Evolutionary conservation across 352 stramenopile genomes (phyloP).

Genomic region (Globisporangium perplexum): DNA sequence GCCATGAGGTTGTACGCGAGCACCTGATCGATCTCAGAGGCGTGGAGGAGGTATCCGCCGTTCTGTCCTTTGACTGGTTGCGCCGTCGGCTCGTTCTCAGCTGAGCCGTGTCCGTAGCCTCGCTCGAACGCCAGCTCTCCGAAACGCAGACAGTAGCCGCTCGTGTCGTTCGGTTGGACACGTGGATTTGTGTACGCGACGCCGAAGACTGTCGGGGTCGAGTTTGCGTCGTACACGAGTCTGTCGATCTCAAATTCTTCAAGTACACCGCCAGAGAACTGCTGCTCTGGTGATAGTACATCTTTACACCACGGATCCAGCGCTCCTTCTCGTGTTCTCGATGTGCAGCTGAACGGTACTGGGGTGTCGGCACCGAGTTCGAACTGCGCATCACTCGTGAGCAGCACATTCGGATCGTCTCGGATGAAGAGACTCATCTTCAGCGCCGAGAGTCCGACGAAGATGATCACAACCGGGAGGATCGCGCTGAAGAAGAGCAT

Average conservation of each 20-base stretch:
- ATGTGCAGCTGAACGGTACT: constrained; percentile 41
- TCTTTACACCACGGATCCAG: constrained; percentile 15
- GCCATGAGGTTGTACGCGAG: constrained; percentile 60
- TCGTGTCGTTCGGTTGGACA: constrained; percentile 46
- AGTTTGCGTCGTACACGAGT: constrained; percentile 27
- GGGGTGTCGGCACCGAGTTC: constrained; percentile 22
- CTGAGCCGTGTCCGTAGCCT: constrained; percentile 28
- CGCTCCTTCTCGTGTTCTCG: neutral
- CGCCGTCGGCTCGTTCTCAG: neutral
- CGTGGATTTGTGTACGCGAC: constrained; percentile 31
- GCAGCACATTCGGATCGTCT: constrained; percentile 43
- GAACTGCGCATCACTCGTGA: constrained; percentile 29
- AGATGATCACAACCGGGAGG: constrained; percentile 61
- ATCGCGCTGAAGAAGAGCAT: constrained; percentile 74
- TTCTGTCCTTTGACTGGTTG: constrained; percentile 32
- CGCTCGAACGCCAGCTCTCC: constrained; percentile 44
- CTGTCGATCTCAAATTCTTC: constrained; percentile 27
- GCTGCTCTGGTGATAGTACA: constrained; percentile 16
- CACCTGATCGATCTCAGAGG: constrained; percentile 23
- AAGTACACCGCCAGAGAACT: constrained; percentile 19
- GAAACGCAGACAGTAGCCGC: constrained; percentile 49
- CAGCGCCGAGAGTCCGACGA: constrained; percentile 53
- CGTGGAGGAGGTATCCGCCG: constrained; percentile 46
- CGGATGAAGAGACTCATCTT: constrained; percentile 39
- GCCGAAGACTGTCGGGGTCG: constrained; percentile 41